phyloP scores from a whole-genome alignment of 2,329 filamentous ascomycete species.

The Clarireedia sp. region DNA sequence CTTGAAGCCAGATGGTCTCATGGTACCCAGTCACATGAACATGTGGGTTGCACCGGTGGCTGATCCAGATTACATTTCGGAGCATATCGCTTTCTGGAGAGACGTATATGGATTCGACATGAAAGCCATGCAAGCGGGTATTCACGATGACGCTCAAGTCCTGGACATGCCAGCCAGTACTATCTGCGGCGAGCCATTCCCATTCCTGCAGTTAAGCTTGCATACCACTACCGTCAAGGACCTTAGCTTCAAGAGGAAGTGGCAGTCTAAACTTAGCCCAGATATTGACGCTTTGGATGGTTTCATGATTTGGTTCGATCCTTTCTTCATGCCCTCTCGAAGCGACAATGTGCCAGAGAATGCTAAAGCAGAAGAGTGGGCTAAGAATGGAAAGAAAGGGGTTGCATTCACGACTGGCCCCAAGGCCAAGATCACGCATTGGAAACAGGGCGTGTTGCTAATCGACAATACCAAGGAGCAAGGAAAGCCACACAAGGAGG shows the following conservation, averaged over 20 bases:
- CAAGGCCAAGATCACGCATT: conserved; percentile 70
- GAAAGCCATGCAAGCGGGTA: conserved; percentile 77
- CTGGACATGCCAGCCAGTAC: conserved; percentile 57
- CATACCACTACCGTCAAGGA: conserved; percentile 65
- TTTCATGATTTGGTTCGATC: conserved; percentile 90
- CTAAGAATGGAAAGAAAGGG: conserved; percentile 46
- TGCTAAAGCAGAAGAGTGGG: conserved; percentile 56
- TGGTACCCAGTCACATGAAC: conserved; percentile 80
- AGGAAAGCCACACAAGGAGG: conserved; percentile 40
- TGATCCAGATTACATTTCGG: conserved; percentile 68
- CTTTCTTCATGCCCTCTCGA: conserved; percentile 68
- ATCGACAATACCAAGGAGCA: conserved; percentile 47
- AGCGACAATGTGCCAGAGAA: conserved; percentile 39
- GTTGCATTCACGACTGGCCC: conserved; percentile 89
- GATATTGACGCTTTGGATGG: conserved; percentile 70
- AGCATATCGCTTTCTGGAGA: conserved; percentile 79
- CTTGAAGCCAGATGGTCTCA: conserved; percentile 75
- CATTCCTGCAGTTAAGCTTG: conserved; percentile 70
- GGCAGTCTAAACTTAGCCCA: conserved; percentile 51
- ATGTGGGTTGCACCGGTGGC: conserved; percentile 75
- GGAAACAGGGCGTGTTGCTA: conserved; percentile 76
- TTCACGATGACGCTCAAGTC: conserved; percentile 75
- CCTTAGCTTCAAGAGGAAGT: conserved; percentile 65
- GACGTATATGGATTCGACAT: conserved; percentile 95
- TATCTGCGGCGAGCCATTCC: conserved; percentile 50